phyloP scores from a whole-genome alignment of 163 green algal genomes.

The Coccomyxa subellipsoidea region DNA sequence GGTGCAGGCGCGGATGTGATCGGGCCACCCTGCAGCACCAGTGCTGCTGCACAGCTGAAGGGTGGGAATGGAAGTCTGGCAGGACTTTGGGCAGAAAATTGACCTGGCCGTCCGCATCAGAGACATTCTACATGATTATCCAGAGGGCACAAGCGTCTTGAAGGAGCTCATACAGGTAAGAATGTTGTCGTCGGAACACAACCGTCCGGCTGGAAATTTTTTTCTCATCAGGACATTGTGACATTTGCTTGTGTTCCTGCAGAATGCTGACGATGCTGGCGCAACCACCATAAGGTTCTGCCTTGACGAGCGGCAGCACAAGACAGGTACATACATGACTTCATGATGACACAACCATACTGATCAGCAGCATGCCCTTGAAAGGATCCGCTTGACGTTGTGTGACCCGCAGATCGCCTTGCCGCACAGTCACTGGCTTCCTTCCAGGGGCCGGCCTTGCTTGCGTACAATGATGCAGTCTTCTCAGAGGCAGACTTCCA shows the following conservation, averaged over 20 bases:
- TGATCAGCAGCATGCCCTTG: background rate
- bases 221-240: too few species aligned
- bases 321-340: constrained; percentile 22
- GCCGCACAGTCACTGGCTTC: background rate
- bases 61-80: constrained; percentile 20
- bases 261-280: constrained; percentile 74
- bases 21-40: too few species aligned
- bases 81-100: constrained; percentile 64
- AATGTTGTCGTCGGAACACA: too few species aligned
- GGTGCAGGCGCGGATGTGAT: background rate
- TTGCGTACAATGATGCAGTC: constrained; percentile 65
- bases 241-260: background rate
- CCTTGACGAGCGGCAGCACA: constrained; percentile 58
- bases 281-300: constrained; percentile 63
- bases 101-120: constrained; percentile 66
- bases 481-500: constrained; percentile 72
- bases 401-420: constrained; percentile 25
- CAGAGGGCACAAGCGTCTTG: constrained; percentile 68
- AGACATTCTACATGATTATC: constrained; percentile 75
- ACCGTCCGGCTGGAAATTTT: too few species aligned
- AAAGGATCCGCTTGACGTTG: background rate
- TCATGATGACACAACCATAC: too few species aligned
- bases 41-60: background rate
- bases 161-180: constrained; percentile 73
- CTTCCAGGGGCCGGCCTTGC: constrained; percentile 68